A percentile compares a stretch with the other conserved stretches of the same genome.
These are phyloP conservation scores for Pelargonium myrrhifolium DNA, from an alignment of 441 rosid genomes.

Conservation along the genomic window DNA sequence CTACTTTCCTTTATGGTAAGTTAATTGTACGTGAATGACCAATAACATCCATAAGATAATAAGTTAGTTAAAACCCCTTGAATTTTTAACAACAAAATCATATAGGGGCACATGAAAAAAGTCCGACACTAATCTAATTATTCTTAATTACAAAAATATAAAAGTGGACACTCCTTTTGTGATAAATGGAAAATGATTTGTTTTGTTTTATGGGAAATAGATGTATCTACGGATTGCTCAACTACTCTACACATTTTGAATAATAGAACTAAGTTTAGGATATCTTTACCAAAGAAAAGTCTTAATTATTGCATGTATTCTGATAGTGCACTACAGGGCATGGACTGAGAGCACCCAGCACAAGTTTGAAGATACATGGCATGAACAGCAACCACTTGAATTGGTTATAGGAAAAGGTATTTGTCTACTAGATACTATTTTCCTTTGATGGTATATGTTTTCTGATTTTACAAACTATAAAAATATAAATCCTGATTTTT, in stretches of 20 bases:
- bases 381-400: constrained; percentile 73
- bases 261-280: background rate
- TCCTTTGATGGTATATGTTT: no score
- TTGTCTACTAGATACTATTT: background rate
- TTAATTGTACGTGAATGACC: no score
- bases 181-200: no score
- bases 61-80: no score
- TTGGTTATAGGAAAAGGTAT: constrained; percentile 84
- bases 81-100: no score
- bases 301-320: constrained; percentile 8
- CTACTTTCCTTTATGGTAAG: no score
- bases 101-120: no score
- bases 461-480: no score
- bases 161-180: no score
- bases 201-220: background rate
- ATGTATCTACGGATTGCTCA: background rate
- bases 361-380: constrained; percentile 90
- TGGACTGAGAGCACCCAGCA: constrained; percentile 74
- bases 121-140: no score
- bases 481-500: background rate
- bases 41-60: no score
- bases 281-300: background rate
- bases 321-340: constrained; percentile 72
- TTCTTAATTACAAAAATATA: no score
- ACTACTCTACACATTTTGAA: background rate